These are phyloP conservation scores for Telopea speciosissima DNA, from an alignment of 177 flowering plant genomes.

Conservation along the genomic window DNA sequence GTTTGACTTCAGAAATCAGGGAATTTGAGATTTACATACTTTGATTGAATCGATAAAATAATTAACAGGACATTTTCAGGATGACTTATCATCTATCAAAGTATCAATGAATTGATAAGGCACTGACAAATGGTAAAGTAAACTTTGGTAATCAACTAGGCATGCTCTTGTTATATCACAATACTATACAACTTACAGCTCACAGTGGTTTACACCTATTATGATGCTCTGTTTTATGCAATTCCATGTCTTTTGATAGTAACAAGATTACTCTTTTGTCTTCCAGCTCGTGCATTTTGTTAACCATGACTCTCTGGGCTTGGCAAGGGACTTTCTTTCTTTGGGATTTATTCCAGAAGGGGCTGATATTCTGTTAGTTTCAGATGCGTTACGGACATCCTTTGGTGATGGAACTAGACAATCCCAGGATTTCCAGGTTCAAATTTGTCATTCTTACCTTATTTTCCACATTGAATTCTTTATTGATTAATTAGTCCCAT, in stretches of 20 bases:
- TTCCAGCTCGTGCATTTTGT: conserved; percentile 99
- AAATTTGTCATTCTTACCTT: background rate
- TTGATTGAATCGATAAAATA: too few relatives aligned
- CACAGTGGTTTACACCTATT: background rate
- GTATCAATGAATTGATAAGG: too few relatives aligned
- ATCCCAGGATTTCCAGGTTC: conserved; percentile 90
- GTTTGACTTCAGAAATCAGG: too few relatives aligned
- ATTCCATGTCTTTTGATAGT: background rate
- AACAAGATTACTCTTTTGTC: conserved; percentile 11
- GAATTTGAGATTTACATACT: too few relatives aligned
- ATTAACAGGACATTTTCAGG: too few relatives aligned
- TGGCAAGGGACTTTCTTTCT: conserved; percentile 94
- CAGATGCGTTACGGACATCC: conserved; percentile 65
- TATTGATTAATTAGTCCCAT: background rate
- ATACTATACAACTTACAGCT: background rate
- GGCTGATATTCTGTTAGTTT: conserved; percentile 49
- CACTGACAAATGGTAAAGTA: too few relatives aligned
- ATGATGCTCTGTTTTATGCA: background rate
- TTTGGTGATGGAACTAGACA: conserved; percentile 59
- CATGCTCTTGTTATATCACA: background rate
- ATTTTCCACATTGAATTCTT: background rate
- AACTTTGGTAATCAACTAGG: too few relatives aligned
- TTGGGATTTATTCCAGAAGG: conserved; percentile 96
- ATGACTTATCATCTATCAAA: too few relatives aligned
- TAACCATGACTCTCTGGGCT: conserved; percentile 85